Conservation (phyloP, 106 monocot genomes). For the Dendrobium chrysotoxum region DNA sequence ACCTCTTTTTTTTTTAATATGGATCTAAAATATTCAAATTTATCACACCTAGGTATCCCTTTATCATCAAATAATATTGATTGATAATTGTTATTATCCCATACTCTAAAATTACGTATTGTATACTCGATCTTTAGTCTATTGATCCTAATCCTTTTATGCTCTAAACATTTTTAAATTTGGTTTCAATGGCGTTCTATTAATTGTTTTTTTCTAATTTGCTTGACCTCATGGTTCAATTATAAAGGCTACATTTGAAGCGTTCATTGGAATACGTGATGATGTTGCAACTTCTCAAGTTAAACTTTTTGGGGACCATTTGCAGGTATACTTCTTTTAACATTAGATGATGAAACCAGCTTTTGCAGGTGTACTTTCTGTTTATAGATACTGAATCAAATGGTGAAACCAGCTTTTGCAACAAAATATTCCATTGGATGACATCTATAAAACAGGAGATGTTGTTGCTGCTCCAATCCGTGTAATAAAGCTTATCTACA, state of each 20-base stretch:
- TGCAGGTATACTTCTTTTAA: slow-evolving; percentile 46
- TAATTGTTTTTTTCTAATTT: neutral
- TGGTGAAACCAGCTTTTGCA: slow-evolving; percentile 62
- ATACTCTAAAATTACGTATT: neutral
- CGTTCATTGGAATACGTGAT: slow-evolving; percentile 91
- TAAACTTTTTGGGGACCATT: slow-evolving; percentile 83
- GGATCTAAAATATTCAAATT: too few relatives aligned
- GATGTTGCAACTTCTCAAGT: slow-evolving; percentile 78
- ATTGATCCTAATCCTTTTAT: neutral
- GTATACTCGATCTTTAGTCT: neutral
- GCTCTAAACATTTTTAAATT: neutral
- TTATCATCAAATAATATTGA: neutral
- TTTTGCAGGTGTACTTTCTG: slow-evolving; percentile 33
- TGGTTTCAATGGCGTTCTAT: neutral
- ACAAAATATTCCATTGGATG: slow-evolving; percentile 80
- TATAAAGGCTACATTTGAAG: slow-evolving; percentile 89
- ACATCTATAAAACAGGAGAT: slow-evolving; percentile 71
- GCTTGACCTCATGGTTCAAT: neutral
- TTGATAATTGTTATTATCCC: neutral
- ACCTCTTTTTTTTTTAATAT: too few relatives aligned
- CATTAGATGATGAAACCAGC: slow-evolving; percentile 32
- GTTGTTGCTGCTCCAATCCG: slow-evolving; percentile 88
- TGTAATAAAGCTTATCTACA: slow-evolving; percentile 83
- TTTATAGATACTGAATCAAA: neutral
- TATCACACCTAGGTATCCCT: neutral